Conservation (phyloP, 2,329 filamentous ascomycete genomes). For the Colletotrichum sp. region DNA sequence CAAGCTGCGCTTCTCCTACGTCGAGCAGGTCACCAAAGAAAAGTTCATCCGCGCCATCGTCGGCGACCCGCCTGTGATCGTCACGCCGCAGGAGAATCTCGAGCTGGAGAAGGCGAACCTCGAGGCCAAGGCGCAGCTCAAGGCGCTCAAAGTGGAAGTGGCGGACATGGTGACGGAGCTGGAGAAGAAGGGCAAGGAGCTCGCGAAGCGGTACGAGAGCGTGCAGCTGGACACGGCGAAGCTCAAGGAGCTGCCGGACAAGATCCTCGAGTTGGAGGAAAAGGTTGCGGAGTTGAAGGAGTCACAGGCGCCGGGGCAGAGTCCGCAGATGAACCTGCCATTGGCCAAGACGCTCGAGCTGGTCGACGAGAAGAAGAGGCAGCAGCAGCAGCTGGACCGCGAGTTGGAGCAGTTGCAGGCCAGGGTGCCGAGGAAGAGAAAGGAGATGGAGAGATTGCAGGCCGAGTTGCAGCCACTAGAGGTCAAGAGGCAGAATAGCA, state of each 20-base stretch:
- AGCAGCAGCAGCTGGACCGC: slow-evolving; percentile 62
- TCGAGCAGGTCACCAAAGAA: slow-evolving; percentile 98
- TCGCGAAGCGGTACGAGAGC: slow-evolving; percentile 60
- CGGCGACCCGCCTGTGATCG: slow-evolving; percentile 85
- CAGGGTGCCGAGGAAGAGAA: slow-evolving; percentile 68
- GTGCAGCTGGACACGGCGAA: slow-evolving; percentile 53
- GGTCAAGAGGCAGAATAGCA: slow-evolving; percentile 67
- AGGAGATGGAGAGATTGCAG: slow-evolving; percentile 70
- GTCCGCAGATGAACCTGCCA: slow-evolving; percentile 58
- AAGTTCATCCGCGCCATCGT: slow-evolving; percentile 95
- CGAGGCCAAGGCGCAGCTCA: slow-evolving; percentile 75
- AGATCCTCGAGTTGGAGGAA: slow-evolving; percentile 53
- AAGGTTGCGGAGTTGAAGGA: slow-evolving; percentile 51
- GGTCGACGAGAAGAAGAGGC: slow-evolving; percentile 54
- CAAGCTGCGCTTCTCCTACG: slow-evolving; percentile 95
- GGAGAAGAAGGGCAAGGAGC: slow-evolving; percentile 65
- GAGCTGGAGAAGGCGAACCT: slow-evolving; percentile 74
- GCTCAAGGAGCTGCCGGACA: slow-evolving; percentile 56
- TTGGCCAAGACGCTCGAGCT: slow-evolving; percentile 61
- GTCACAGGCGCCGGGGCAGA: slow-evolving; percentile 39
- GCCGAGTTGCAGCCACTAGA: slow-evolving; percentile 74
- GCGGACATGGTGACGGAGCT: slow-evolving; percentile 74
- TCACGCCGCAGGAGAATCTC: slow-evolving; percentile 81
- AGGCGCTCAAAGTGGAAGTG: slow-evolving; percentile 81
- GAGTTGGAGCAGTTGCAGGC: slow-evolving; percentile 68